These are phyloP conservation scores for Rhodosporidiobolus odoratus DNA, from an alignment of 768 basidiomycete genomes.

Conservation along the genomic window DNA sequence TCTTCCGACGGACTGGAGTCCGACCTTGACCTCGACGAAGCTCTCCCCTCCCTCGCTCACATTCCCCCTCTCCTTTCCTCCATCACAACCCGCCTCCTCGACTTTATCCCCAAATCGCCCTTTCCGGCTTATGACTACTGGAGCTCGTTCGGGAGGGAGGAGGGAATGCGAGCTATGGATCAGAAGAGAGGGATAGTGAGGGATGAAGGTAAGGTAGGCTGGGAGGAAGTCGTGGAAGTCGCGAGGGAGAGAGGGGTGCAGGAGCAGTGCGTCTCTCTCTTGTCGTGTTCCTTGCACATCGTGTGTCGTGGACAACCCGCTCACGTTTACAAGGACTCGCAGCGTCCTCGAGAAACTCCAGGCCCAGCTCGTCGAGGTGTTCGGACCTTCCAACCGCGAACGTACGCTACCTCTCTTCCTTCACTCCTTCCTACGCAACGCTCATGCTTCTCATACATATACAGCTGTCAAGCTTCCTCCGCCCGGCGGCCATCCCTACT, in stretches of 20 bases:
- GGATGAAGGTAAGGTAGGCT: not conserved
- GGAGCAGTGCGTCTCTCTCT: not conserved
- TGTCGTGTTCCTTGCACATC: no score
- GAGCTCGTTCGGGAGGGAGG: not conserved
- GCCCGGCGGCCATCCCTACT: not conserved
- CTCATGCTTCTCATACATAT: not conserved
- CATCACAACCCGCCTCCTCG: not conserved
- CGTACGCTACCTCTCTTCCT: not conserved
- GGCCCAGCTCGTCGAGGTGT: slow-evolving; percentile 1
- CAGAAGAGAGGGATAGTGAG: not conserved
- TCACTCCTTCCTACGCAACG: no score
- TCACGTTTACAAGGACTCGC: no score
- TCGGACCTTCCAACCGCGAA: not conserved
- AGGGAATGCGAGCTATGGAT: not conserved
- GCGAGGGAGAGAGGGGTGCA: slow-evolving; percentile 8
- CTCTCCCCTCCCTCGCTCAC: not conserved
- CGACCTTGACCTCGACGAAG: not conserved
- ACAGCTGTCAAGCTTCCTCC: not conserved
- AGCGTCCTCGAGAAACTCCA: not conserved
- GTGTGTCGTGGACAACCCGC: no score
- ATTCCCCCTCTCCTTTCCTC: not conserved
- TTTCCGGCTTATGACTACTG: slow-evolving; percentile 11
- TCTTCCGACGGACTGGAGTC: not conserved
- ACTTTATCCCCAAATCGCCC: slow-evolving; percentile 18
- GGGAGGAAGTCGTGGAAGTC: slow-evolving; percentile 19